A percentile compares a stretch with the other conserved stretches of the same genome.
Evolutionary conservation across 345 rosid species (phyloP).

Genomic region (Toxicodendron radicans): DNA sequence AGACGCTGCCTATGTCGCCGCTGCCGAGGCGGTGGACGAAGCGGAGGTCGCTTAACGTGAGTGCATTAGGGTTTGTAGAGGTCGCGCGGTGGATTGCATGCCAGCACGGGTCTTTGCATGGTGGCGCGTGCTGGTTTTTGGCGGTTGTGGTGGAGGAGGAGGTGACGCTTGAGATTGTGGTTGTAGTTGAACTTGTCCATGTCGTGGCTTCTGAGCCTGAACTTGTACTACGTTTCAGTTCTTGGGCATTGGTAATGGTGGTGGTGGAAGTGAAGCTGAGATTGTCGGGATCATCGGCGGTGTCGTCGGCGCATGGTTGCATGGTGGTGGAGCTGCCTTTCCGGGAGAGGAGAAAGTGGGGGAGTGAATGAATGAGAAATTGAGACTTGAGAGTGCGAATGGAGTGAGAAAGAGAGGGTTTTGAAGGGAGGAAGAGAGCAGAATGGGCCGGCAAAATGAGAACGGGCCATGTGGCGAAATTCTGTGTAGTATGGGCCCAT

Average conservation of each 20-base stretch:
- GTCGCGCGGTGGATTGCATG: slow-evolving; percentile 40
- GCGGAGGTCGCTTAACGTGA: slow-evolving; percentile 55
- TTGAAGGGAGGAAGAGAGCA: slow-evolving; percentile 10
- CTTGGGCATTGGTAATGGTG: slow-evolving; percentile 13
- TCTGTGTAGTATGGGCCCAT: slow-evolving; percentile 22
- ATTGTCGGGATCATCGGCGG: slow-evolving; percentile 37
- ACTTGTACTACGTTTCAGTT: slow-evolving; percentile 38
- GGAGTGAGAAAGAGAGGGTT: slow-evolving; percentile 4
- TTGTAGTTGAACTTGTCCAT: slow-evolving; percentile 22
- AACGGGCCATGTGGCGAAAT: slow-evolving; percentile 38
- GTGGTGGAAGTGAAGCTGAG: slow-evolving; percentile 47
- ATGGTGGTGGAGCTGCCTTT: slow-evolving; percentile 19
- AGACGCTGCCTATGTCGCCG: slow-evolving; percentile 89
- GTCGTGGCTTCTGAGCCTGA: slow-evolving; percentile 44
- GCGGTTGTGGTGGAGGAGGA: slow-evolving; percentile 27
- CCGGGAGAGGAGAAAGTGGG: slow-evolving; percentile 1
- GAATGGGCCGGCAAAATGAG: slow-evolving; percentile 43
- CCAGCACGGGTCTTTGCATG: slow-evolving; percentile 55
- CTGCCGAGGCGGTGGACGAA: slow-evolving; percentile 74
- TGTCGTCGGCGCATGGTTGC: slow-evolving; percentile 31
- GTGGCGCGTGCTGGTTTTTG: slow-evolving; percentile 41
- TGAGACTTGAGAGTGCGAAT: background rate
- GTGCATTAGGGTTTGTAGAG: slow-evolving; percentile 21
- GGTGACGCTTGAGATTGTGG: slow-evolving; percentile 23
- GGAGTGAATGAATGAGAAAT: slow-evolving; percentile 11